Evolutionary conservation across 805 yeast genomes (phyloP).

Genomic region (Teunomyces tritomae): DNA sequence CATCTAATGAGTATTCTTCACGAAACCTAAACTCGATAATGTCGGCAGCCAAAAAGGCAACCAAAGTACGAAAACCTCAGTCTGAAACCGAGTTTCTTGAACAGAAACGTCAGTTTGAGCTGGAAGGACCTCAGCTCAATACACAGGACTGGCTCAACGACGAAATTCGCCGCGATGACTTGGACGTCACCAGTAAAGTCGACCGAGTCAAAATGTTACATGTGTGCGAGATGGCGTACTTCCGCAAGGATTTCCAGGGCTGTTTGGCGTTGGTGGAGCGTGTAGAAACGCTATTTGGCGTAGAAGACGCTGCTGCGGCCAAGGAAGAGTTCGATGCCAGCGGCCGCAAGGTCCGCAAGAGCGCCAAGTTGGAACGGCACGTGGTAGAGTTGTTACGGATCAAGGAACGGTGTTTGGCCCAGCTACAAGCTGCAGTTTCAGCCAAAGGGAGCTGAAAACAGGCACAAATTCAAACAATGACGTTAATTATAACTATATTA

Average conservation of each 20-base stretch:
- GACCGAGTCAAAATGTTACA: slow-evolving; percentile 55
- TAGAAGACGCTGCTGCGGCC: slow-evolving; percentile 17
- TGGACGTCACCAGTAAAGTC: slow-evolving; percentile 42
- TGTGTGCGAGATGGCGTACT: slow-evolving; percentile 65
- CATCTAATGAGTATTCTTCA: background rate
- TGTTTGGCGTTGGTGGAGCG: slow-evolving; percentile 38
- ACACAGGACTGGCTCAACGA: slow-evolving; percentile 44
- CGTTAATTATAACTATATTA: background rate
- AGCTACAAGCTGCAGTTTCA: background rate
- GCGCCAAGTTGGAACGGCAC: slow-evolving; percentile 45
- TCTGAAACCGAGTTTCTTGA: slow-evolving; percentile 56
- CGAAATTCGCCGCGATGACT: slow-evolving; percentile 18
- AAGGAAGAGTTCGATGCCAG: slow-evolving; percentile 11
- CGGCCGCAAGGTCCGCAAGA: slow-evolving; percentile 20
- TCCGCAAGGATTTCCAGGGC: slow-evolving; percentile 44
- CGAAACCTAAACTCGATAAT: background rate
- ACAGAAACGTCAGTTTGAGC: slow-evolving; percentile 51
- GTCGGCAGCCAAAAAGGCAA: background rate
- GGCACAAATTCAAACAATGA: no score
- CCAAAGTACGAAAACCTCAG: slow-evolving; percentile 63
- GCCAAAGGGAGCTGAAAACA: no score
- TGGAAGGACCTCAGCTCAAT: slow-evolving; percentile 57
- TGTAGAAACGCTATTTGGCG: slow-evolving; percentile 33
- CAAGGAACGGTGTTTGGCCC: slow-evolving; percentile 26
- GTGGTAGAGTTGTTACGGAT: slow-evolving; percentile 49